Percentiles rank a stretch among this genome's conserved stretches.
Conservation (phyloP, 352 stramenopile species). For the Plasmopara halstedii region DNA sequence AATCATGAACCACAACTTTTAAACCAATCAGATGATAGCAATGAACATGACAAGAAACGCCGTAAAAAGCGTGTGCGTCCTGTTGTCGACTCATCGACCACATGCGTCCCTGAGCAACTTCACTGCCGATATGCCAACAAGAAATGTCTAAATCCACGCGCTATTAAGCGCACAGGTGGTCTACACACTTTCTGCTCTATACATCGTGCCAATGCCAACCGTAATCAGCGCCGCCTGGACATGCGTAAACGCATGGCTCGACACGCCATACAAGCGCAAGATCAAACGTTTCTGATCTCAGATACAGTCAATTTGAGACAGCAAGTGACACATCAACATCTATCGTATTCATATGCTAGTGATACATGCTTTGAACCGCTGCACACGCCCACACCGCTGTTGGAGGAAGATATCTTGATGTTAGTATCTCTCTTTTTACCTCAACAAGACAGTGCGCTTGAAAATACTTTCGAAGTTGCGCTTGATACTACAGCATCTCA, state of each 20-base stretch:
- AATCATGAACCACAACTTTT: slow-evolving; percentile 1
- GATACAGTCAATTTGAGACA: slow-evolving; percentile 2
- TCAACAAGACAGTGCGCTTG: slow-evolving; percentile 2
- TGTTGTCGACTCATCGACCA: slow-evolving; percentile 24
- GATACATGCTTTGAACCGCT: slow-evolving; percentile 28
- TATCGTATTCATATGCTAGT: background rate
- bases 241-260: slow-evolving; percentile 41
- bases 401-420: slow-evolving; percentile 36
- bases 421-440: slow-evolving; percentile 31
- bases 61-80: slow-evolving; percentile 18
- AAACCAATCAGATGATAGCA: slow-evolving; percentile 7
- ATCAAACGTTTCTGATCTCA: background rate
- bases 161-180: slow-evolving; percentile 43
- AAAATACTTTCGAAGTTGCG: background rate
- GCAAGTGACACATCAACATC: background rate
- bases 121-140: slow-evolving; percentile 64
- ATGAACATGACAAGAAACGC: slow-evolving; percentile 3
- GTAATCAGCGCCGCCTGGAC: slow-evolving; percentile 59
- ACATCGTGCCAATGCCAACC: slow-evolving; percentile 57
- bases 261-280: slow-evolving; percentile 13
- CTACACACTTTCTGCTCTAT: slow-evolving; percentile 60
- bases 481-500: background rate
- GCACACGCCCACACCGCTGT: slow-evolving; percentile 28
- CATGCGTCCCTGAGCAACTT: slow-evolving; percentile 30
- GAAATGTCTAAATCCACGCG: slow-evolving; percentile 40